Evolutionary conservation across 805 yeast species (phyloP).

Genomic region (Metschnikowia henanensis): DNA sequence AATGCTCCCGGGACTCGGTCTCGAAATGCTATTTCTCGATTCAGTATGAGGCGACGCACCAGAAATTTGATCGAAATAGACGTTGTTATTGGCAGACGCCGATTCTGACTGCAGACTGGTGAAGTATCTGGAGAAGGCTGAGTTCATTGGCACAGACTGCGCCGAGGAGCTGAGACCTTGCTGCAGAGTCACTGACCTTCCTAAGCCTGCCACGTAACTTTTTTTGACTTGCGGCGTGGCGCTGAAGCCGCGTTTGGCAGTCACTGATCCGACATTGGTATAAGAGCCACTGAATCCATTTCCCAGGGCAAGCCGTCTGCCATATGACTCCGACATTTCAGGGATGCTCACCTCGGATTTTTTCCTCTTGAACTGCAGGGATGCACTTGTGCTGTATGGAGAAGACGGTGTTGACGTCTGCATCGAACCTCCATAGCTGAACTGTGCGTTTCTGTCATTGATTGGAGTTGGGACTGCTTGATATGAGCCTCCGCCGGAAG

Average conservation of each 20-base stretch:
- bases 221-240: conserved; percentile 14
- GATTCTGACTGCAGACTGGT: background rate
- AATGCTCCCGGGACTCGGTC: conserved; percentile 10
- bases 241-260: conserved; percentile 18
- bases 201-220: conserved; percentile 9
- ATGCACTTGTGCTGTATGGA: conserved; percentile 18
- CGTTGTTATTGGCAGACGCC: background rate
- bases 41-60: conserved; percentile 5
- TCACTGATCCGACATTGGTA: conserved; percentile 7
- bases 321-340: conserved; percentile 21
- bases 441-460: background rate
- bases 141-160: conserved; percentile 9
- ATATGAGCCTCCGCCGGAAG: conserved; percentile 15
- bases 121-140: conserved; percentile 1
- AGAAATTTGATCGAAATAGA: conserved; percentile 10
- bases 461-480: conserved; percentile 2
- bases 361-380: conserved; percentile 42
- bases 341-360: conserved; percentile 36
- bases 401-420: conserved; percentile 17
- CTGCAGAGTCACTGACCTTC: background rate
- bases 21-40: conserved; percentile 9
- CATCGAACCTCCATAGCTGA: background rate
- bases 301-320: conserved; percentile 20
- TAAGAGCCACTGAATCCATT: conserved; percentile 16
- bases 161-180: background rate